Conservation (phyloP, 1,139 yeast species). For the Nakaseomyces nivariensis region DNA sequence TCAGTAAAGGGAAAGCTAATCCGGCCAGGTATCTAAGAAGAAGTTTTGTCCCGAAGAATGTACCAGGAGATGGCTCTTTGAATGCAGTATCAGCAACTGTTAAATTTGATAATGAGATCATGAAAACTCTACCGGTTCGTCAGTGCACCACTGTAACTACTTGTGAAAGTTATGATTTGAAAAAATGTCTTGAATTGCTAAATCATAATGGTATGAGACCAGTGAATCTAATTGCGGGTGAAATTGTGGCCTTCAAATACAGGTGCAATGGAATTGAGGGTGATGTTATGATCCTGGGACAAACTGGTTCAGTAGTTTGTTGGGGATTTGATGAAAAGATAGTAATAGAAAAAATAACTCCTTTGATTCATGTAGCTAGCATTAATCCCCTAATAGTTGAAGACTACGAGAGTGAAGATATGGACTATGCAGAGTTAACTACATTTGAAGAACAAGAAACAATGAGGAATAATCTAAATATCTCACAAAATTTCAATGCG, state of each 20-base stretch:
- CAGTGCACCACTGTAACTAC: slow-evolving; percentile 59
- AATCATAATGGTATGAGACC: slow-evolving; percentile 20
- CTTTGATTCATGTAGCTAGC: slow-evolving; percentile 40
- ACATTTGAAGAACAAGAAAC: slow-evolving; percentile 7
- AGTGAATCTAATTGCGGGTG: slow-evolving; percentile 50
- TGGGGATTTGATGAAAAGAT: slow-evolving; percentile 62
- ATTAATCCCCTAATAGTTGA: slow-evolving; percentile 36
- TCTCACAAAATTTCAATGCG: slow-evolving; percentile 14
- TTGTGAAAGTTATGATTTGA: slow-evolving; percentile 58
- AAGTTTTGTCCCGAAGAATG: slow-evolving; percentile 5
- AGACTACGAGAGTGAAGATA: slow-evolving; percentile 65
- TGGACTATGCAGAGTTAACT: slow-evolving; percentile 66
- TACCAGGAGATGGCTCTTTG: neutral
- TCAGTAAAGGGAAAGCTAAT: slow-evolving; percentile 2
- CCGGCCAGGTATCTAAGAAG: slow-evolving; percentile 5
- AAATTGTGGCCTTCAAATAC: slow-evolving; percentile 45
- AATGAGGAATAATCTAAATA: neutral
- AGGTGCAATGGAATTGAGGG: slow-evolving; percentile 26
- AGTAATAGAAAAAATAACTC: slow-evolving; percentile 35
- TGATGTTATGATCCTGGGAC: slow-evolving; percentile 49
- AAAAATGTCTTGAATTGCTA: slow-evolving; percentile 33
- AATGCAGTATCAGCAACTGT: slow-evolving; percentile 1
- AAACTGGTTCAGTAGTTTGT: slow-evolving; percentile 69
- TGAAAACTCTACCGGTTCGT: slow-evolving; percentile 8
- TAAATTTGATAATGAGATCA: neutral